Conservation (phyloP, 2,329 filamentous ascomycete species). For the Neonectria coccinea region DNA sequence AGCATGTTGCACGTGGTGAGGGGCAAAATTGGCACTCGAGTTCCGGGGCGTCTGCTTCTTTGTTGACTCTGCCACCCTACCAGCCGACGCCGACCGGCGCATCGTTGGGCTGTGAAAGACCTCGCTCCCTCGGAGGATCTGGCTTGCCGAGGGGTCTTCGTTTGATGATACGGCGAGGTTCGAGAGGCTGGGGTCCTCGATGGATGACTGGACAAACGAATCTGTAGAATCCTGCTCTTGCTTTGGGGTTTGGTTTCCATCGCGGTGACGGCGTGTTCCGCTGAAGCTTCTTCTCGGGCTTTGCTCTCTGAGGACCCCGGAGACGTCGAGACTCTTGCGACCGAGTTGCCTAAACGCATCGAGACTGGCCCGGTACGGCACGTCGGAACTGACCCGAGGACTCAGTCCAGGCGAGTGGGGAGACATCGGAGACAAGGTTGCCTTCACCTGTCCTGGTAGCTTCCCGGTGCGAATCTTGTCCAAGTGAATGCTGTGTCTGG, state of each 20-base stretch:
- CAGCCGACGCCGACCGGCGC: conserved; percentile 59
- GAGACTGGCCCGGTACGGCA: conserved; percentile 61
- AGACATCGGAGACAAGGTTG: conserved; percentile 68
- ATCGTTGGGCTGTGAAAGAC: conserved; percentile 87
- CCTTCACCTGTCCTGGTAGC: conserved; percentile 69
- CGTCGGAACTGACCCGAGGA: conserved; percentile 67
- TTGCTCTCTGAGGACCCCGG: conserved; percentile 55
- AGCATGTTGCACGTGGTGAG: conserved; percentile 45
- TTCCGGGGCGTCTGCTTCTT: conserved; percentile 32
- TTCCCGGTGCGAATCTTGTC: conserved; percentile 54
- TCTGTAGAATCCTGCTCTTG: conserved; percentile 67
- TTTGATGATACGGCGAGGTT: conserved; percentile 75
- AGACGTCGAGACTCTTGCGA: conserved; percentile 65
- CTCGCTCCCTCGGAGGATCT: conserved; percentile 88
- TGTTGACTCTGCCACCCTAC: conserved; percentile 39
- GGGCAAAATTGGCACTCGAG: conserved; percentile 28
- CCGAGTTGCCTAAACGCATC: conserved; percentile 63
- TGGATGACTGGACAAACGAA: conserved; percentile 78
- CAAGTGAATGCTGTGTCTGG: conserved; percentile 38
- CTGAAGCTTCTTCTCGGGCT: conserved; percentile 73
- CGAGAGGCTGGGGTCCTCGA: conserved; percentile 79
- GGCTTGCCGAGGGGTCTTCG: conserved; percentile 88
- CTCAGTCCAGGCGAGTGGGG: conserved; percentile 58
- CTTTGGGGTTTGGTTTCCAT: conserved; percentile 49
- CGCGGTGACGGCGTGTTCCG: conserved; percentile 56